These are phyloP conservation scores for Deakozyma indianensis DNA, from an alignment of 805 yeast genomes.

Conservation along the genomic window DNA sequence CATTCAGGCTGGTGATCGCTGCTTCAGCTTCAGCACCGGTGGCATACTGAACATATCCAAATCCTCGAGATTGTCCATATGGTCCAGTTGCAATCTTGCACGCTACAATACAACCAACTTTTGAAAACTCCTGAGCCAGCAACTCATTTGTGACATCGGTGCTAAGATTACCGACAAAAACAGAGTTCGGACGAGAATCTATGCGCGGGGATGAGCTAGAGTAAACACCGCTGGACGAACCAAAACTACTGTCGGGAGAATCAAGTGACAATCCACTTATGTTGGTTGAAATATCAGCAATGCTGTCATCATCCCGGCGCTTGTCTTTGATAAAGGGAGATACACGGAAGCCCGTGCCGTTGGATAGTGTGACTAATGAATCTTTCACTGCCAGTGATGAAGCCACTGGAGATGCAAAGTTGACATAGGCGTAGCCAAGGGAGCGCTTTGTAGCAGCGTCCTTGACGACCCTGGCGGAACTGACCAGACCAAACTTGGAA, in stretches of 20 bases:
- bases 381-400: conserved; percentile 8
- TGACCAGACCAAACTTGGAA: conserved; percentile 7
- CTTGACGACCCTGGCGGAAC: conserved; percentile 9
- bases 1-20: conserved; percentile 13
- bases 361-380: conserved; percentile 11
- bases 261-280: background rate
- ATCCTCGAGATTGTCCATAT: conserved; percentile 13
- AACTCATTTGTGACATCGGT: conserved; percentile 35
- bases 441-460: conserved; percentile 9
- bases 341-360: conserved; percentile 12
- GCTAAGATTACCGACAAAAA: conserved; percentile 75
- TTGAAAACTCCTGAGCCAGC: conserved; percentile 9
- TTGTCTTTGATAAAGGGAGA: background rate
- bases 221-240: background rate
- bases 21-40: conserved; percentile 7
- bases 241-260: background rate
- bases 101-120: conserved; percentile 10
- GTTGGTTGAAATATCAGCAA: background rate
- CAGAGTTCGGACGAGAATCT: conserved; percentile 15
- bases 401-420: conserved; percentile 8
- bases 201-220: conserved; percentile 4
- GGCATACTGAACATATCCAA: conserved; percentile 13
- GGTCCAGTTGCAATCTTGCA: conserved; percentile 13
- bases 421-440: conserved; percentile 11
- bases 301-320: conserved; percentile 7